Base-by-base conservation (phyloP, 108 stramenopile genomes). In the Fragilariopsis cylindrus region DNA sequence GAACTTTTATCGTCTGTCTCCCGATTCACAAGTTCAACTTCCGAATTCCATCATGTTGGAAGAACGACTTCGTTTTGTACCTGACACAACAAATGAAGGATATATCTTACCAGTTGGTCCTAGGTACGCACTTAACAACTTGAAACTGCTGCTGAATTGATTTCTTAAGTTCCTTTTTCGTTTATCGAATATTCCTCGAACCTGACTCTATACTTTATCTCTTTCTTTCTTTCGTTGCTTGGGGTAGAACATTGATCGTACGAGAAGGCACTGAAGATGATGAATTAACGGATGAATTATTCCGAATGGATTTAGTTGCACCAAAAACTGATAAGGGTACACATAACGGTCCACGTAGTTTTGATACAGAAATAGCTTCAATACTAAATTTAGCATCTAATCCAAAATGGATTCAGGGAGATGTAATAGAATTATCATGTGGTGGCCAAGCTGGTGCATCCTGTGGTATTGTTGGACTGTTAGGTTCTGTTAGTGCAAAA, bases 1-100 rank as follows among this genome's bases (percentile, higher is more conserved):
- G 78, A 48, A 82, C 87, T 47, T 87, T 75, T 88, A 91, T 47
- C 78, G 87, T 50, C 70, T 85, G 8, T 78, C 87, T 19, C 84
- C 84, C 12, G 76, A 76, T 44, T 70, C 75, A 4, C 68, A 68
- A n/a, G 76, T 76, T 2, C 56, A 63, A 5, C 30, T 55, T 15
- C 75, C 72, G 18, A 75, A 75, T 44, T 69, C 69, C 2, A 6
- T 80, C 3, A 60, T 75, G 44, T 18, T 80, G 3, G 81, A 81
- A 48, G 81, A 76, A 62, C 75, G 81, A 0, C 65, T 76, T 41
- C 65, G 76, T 30, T 73, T 73, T 62, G 46, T 68, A 42, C 57
- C 67, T 21, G 79, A 80, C 53, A 44, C 66, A 39, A 52, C 60
- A 1, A 50, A 73, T 46, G 18, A 4, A 4, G 77, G 48, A 21